Percentiles rank a stretch among this genome's conserved stretches.
These are phyloP conservation scores for Colletotrichum euphorbiae DNA, from an alignment of 2,329 filamentous ascomycete genomes.

Conservation along the genomic window DNA sequence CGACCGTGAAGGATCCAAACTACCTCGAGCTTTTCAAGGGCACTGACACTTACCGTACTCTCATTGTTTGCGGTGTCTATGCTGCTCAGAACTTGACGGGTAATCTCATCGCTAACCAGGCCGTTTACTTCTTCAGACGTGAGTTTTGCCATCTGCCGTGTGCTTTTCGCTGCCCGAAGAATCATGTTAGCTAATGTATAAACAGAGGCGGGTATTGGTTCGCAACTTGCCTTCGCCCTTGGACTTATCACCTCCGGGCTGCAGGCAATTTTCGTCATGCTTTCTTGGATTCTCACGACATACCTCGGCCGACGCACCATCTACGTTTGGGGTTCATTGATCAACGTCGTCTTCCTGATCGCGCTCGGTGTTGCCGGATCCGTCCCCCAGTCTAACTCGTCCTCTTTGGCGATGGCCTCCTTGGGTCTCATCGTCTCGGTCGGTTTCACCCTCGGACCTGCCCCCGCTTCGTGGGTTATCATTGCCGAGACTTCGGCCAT, in stretches of 20 bases:
- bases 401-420: slow-evolving; percentile 68
- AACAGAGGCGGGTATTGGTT: slow-evolving; percentile 69
- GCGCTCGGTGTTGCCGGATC: slow-evolving; percentile 70
- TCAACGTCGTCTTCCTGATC: slow-evolving; percentile 66
- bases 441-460: slow-evolving; percentile 71
- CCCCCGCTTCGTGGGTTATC: slow-evolving; percentile 74
- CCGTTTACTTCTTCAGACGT: slow-evolving; percentile 70
- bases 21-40: slow-evolving; percentile 66
- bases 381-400: slow-evolving; percentile 48
- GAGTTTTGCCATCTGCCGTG: slow-evolving; percentile 43
- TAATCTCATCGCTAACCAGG: slow-evolving; percentile 72
- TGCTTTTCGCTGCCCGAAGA: not conserved
- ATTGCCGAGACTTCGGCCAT: slow-evolving; percentile 75
- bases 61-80: slow-evolving; percentile 68
- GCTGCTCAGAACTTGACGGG: slow-evolving; percentile 71
- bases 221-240: slow-evolving; percentile 68
- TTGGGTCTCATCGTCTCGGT: slow-evolving; percentile 75
- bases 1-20: slow-evolving; percentile 58
- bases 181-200: slow-evolving; percentile 31
- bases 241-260: slow-evolving; percentile 74
- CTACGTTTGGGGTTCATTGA: slow-evolving; percentile 69
- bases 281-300: slow-evolving; percentile 74
- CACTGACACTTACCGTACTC: slow-evolving; percentile 64
- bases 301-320: slow-evolving; percentile 73
- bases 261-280: slow-evolving; percentile 71